phyloP scores from a whole-genome alignment of 768 basidiomycete genomes.

The Candolleomyces efflorescens region DNA sequence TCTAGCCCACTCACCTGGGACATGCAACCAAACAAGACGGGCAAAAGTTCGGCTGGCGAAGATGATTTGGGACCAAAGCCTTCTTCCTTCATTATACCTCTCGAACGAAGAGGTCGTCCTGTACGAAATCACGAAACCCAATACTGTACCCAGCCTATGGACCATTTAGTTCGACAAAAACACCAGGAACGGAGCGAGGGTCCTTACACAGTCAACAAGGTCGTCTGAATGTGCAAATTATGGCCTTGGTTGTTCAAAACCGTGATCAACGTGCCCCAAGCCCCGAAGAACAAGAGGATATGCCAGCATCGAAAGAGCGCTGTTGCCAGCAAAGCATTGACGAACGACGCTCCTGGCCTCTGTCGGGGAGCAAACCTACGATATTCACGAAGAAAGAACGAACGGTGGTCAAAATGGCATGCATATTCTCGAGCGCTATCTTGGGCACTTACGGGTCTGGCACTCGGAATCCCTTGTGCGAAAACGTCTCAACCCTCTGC shows the following conservation, averaged over 20 bases:
- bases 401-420: too few relatives aligned
- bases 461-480: conserved; percentile 30
- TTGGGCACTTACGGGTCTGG: conserved; percentile 35
- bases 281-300: conserved; percentile 49
- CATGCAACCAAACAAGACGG: conserved; percentile 64
- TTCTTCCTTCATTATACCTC: conserved; percentile 71
- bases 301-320: conserved; percentile 61
- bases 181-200: neutral
- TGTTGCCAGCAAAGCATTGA: conserved; percentile 40
- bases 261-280: conserved; percentile 46
- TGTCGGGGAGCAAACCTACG: conserved; percentile 36
- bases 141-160: conserved; percentile 51
- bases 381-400: too few relatives aligned
- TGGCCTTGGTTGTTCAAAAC: conserved; percentile 40
- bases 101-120: conserved; percentile 71
- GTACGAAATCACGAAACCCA: conserved; percentile 74
- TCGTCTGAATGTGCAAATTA: conserved; percentile 40
- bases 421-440: neutral
- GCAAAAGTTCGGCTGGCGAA: conserved; percentile 53
- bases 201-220: conserved; percentile 66
- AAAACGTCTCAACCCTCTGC: conserved; percentile 25
- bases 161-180: neutral
- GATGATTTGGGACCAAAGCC: conserved; percentile 67
- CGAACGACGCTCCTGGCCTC: conserved; percentile 31
- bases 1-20: conserved; percentile 40